phyloP scores from a whole-genome alignment of 2,329 filamentous ascomycete genomes.

The Myriosclerotinia curreyana region DNA sequence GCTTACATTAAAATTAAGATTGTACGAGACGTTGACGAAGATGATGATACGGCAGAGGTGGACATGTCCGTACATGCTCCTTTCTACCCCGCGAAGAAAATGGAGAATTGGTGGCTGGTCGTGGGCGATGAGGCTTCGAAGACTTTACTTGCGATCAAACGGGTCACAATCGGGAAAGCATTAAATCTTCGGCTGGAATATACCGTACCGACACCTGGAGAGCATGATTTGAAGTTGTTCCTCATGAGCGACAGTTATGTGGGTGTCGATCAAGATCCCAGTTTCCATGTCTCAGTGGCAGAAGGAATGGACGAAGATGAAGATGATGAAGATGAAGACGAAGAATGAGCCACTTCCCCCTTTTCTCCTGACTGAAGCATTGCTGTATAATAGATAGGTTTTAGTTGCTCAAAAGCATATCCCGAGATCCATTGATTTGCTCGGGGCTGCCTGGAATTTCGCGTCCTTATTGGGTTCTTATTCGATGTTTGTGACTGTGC shows the following conservation, averaged over 20 bases:
- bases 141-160: conserved; percentile 87
- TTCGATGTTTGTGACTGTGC: conserved; percentile 35
- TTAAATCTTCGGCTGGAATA: conserved; percentile 82
- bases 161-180: conserved; percentile 78
- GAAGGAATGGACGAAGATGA: conserved; percentile 96
- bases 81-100: conserved; percentile 88
- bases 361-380: conserved; percentile 25
- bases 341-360: conserved; percentile 29
- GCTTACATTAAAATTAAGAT: conserved; percentile 82
- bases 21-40: conserved; percentile 73
- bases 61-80: conserved; percentile 89
- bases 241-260: conserved; percentile 97
- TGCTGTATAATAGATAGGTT: conserved; percentile 39
- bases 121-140: conserved; percentile 90
- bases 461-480: conserved; percentile 29
- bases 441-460: conserved; percentile 23
- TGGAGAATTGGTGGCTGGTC: conserved; percentile 98
- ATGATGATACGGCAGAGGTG: conserved; percentile 64
- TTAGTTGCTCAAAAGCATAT: conserved; percentile 31
- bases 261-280: conserved; percentile 92
- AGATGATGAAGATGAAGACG: conserved; percentile 55
- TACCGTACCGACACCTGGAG: conserved; percentile 77
- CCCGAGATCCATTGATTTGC: conserved; percentile 24
- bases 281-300: conserved; percentile 78
- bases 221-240: conserved; percentile 85